Percentiles rank a stretch among this genome's conserved stretches.
Evolutionary conservation across 2,329 filamentous ascomycete species (phyloP).

Genomic region (Aaosphaeria pasadenensis): DNA sequence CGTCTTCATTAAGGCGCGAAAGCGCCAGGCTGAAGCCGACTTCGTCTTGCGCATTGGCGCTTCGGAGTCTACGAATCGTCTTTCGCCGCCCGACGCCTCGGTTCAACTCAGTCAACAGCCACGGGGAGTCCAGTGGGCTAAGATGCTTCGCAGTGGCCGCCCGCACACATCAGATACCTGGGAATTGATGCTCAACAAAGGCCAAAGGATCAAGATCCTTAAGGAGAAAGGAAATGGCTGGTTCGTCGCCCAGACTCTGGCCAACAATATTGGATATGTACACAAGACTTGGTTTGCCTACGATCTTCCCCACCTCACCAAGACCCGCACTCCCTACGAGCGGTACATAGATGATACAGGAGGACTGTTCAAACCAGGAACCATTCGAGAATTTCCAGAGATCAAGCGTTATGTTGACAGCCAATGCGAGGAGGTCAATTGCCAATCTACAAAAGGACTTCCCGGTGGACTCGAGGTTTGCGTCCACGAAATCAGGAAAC

Average conservation of each 20-base stretch:
- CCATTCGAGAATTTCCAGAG: slow-evolving; percentile 15
- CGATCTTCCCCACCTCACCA: slow-evolving; percentile 7
- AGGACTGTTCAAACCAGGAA: slow-evolving; percentile 12
- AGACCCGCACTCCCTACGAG: slow-evolving; percentile 13
- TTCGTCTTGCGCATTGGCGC: slow-evolving; percentile 2
- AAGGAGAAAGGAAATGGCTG: slow-evolving; percentile 20
- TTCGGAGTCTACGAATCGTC: slow-evolving; percentile 10
- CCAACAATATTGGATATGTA: slow-evolving; percentile 17
- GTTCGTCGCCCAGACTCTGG: slow-evolving; percentile 14
- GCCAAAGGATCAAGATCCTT: slow-evolving; percentile 21
- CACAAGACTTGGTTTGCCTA: slow-evolving; percentile 25
- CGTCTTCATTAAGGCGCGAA: slow-evolving; percentile 23
- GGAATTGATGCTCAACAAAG: slow-evolving; percentile 22
- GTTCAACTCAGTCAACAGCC: not conserved
- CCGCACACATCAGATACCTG: slow-evolving; percentile 18
- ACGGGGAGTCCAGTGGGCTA: not conserved
- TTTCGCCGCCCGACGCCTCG: slow-evolving; percentile 1
- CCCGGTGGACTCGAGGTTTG: slow-evolving; percentile 19
- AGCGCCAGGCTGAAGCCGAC: slow-evolving; percentile 1
- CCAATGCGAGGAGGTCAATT: slow-evolving; percentile 15
- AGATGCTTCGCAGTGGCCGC: slow-evolving; percentile 8
- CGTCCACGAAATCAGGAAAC: slow-evolving; percentile 20
- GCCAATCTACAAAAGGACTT: slow-evolving; percentile 16
- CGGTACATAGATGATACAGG: slow-evolving; percentile 15
- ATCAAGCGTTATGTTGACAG: slow-evolving; percentile 16